Base-by-base conservation (phyloP, 2,329 filamentous ascomycete genomes). In the Teratosphaeria pseudoeucalypti region DNA sequence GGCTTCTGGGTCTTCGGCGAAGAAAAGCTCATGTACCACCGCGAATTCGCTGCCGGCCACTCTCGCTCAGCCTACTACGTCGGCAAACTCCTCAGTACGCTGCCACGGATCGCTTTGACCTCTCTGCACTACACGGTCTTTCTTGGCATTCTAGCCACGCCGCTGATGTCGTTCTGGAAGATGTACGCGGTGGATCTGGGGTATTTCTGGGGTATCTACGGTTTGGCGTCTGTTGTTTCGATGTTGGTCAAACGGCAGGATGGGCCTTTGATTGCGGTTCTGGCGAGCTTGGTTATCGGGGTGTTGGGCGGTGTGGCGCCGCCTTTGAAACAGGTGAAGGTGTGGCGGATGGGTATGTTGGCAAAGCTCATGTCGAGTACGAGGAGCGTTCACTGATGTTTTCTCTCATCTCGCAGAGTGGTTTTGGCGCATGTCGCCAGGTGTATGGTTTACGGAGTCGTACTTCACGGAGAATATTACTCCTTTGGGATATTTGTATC, bases 151-250 rank as follows among this genome's bases (percentile, higher is more conserved):
- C 74, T 84, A 7, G 73, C 77, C 0, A 77, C 75, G 3, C 81
- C 81, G 1, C 71, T 78, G 26, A 81, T 83, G 19, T 66, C 68
- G n/a, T 85, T 78, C 72, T 67, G 69, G 26, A 68, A 75, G 10
- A 78, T 79, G 29, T 84, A 81, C 66, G 57, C 74, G 14, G 76
- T 75, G 6, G 84, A 84, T 59, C 65, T 83, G 54, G 61, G 79
- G 10, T 84, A 84, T 70, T 84, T 83, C 65, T 85, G 79, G 71
- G 79, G 79, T 65, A 80, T 84, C 56, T 84, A 83, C 66, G 81
- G 82, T 0, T 73, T 84, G 6, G 77, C 82, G 0, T 79, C 76
- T 37, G 71, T 75, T 34, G 69, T 84, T 16, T 80, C 77, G 59
- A 82, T 84, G 79, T 65, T 84, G 1, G 76, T 79, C 26, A 76